phyloP scores from a whole-genome alignment of 1,284 basidiomycete genomes.

The Golubevia sp. region DNA sequence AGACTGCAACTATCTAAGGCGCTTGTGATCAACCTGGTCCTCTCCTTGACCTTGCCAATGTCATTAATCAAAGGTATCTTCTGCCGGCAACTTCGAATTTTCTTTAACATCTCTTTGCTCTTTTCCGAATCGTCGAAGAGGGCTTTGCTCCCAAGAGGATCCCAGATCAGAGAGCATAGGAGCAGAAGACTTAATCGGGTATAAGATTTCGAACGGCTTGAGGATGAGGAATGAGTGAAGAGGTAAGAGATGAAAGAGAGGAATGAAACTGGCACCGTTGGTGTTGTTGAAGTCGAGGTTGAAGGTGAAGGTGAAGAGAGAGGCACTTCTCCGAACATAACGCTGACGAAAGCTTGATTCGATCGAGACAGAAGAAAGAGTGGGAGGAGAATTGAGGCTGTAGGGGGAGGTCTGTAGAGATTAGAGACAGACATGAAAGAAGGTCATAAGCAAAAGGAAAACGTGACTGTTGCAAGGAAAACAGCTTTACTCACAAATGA shows the following conservation, averaged over 20 bases:
- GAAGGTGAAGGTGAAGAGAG: background rate
- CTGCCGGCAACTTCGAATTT: conserved; percentile 36
- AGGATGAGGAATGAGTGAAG: conserved; percentile 32
- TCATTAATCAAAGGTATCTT: conserved; percentile 31
- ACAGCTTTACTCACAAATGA: too few relatives aligned
- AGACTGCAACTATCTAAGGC: conserved; percentile 34
- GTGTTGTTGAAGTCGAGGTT: background rate
- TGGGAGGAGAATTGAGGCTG: conserved; percentile 24
- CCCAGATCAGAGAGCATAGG: conserved; percentile 18
- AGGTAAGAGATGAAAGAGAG: conserved; percentile 40
- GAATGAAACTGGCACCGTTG: conserved; percentile 16
- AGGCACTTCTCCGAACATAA: conserved; percentile 12
- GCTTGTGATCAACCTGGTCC: conserved; percentile 29
- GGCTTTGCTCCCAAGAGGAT: conserved; percentile 20
- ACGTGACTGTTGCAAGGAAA: too few relatives aligned
- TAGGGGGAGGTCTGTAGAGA: conserved; percentile 15
- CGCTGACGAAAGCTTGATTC: conserved; percentile 31
- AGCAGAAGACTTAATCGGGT: conserved; percentile 28
- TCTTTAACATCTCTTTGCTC: conserved; percentile 10
- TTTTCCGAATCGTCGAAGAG: conserved; percentile 18
- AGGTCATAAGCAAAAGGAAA: too few relatives aligned
- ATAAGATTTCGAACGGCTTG: conserved; percentile 27
- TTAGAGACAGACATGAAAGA: too few relatives aligned
- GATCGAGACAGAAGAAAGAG: conserved; percentile 32
- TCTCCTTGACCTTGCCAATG: conserved; percentile 18